Conservation (phyloP, 768 basidiomycete genomes). For the Leccinum disarticulatum region DNA sequence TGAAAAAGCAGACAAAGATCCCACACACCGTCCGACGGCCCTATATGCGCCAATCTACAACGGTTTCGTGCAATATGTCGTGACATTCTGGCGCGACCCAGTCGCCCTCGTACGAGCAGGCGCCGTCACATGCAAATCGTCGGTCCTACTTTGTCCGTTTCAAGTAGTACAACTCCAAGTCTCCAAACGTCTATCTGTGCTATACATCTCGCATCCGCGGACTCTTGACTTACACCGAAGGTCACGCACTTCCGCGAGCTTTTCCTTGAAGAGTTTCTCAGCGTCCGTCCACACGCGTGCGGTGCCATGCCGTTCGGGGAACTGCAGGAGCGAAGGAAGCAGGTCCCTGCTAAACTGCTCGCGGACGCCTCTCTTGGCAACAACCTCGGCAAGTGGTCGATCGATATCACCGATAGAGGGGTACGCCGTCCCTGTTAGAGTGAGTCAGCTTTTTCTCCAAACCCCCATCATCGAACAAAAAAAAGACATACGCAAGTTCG, state of each 20-base stretch:
- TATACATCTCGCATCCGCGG: too few species aligned
- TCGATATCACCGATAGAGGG: conserved; percentile 86
- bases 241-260: conserved; percentile 59
- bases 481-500: conserved; percentile 63
- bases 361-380: conserved; percentile 93
- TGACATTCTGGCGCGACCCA: too few species aligned
- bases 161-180: too few species aligned
- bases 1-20: conserved; percentile 26
- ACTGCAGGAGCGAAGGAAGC: conserved; percentile 76
- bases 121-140: too few species aligned
- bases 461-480: too few species aligned
- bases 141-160: too few species aligned
- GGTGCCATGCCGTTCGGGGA: conserved; percentile 62
- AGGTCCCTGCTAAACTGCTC: conserved; percentile 93
- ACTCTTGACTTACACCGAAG: too few species aligned
- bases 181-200: too few species aligned
- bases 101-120: too few species aligned
- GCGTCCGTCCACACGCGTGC: conserved; percentile 88
- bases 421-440: conserved; percentile 52
- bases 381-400: conserved; percentile 95
- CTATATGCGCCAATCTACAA: conserved; percentile 32
- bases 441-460: background rate
- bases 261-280: conserved; percentile 75
- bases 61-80: too few species aligned
- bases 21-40: conserved; percentile 14